Evolutionary conservation across 345 rosid species (phyloP), one percentile per base, ranked within the genome.

Genomic region (Mercurialis annua): DNA sequence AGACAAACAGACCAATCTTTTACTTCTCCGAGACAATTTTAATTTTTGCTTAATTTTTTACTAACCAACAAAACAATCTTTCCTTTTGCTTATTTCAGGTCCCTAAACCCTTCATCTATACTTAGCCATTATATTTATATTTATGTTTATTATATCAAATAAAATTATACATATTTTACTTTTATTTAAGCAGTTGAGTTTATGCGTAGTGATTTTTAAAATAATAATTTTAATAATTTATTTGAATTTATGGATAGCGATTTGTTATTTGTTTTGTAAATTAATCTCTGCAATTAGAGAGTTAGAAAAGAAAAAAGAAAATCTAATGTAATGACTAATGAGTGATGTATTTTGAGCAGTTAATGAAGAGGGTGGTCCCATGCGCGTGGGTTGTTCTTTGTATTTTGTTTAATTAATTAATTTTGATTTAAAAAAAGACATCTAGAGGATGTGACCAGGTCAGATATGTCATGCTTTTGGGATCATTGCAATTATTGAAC

Each of bases 401-500:
- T 29, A 0, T 17, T 36, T 23, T 15, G 29, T 29, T 23, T 52
- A 21, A 64, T 21, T 54, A 12, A 58, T 5, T 5, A 2, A 29
- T 42, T 57, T 27, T n/a, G 67, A 21, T 55, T 58, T 54, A 34
- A 76, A 69, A 73, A 60, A 2, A 51, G n/a, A 51, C 65, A 74
- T 67, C 56, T 16, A 74, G 75, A 62, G 74, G 83, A 68, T 68
- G 86, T 81, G 84, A 79, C 38, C n/a, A 67, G 82, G 86, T 80
- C 85, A 78, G 85, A 77, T 64, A 40, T 89, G 98, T 83, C 96
- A 92, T 86, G 98, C 98, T 86, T 88, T 90, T 81, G 86, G 92
- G 92, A 87, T 85, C 85, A 68, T 88, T 86, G 95, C 97, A 90
- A 92, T 92, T 54, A 92, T 92, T 92, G 98, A 85, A 87, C 67